Evolutionary conservation across 2,329 filamentous ascomycete species (phyloP).

Genomic region (Boeremia lycopersici): DNA sequence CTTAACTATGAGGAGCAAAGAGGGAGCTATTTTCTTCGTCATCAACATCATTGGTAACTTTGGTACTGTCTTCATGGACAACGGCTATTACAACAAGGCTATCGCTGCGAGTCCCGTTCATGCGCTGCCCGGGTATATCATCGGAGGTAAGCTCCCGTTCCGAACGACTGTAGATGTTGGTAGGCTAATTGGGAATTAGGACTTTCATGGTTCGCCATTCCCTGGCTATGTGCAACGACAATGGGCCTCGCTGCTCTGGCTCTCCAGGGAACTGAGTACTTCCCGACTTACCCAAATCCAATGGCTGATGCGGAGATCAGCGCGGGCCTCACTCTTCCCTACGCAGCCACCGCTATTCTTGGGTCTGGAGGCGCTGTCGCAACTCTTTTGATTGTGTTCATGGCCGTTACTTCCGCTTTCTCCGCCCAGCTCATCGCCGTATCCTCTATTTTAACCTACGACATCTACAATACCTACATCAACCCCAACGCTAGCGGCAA

Average conservation of each 20-base stretch:
- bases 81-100: slow-evolving; percentile 85
- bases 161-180: not conserved
- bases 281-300: slow-evolving; percentile 50
- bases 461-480: slow-evolving; percentile 86
- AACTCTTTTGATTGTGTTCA: slow-evolving; percentile 52
- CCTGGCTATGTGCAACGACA: slow-evolving; percentile 56
- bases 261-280: slow-evolving; percentile 48
- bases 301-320: slow-evolving; percentile 35
- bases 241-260: slow-evolving; percentile 54
- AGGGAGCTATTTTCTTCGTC: slow-evolving; percentile 87
- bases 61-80: slow-evolving; percentile 82
- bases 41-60: slow-evolving; percentile 90
- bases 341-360: slow-evolving; percentile 39
- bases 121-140: slow-evolving; percentile 72
- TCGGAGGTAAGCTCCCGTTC: slow-evolving; percentile 27
- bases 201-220: slow-evolving; percentile 55
- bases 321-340: slow-evolving; percentile 40
- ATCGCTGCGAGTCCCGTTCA: slow-evolving; percentile 86
- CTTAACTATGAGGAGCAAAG: slow-evolving; percentile 81
- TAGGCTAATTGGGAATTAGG: slow-evolving; percentile 34
- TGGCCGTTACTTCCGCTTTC: slow-evolving; percentile 55
- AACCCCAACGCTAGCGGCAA: slow-evolving; percentile 76
- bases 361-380: slow-evolving; percentile 41
- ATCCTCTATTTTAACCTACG: slow-evolving; percentile 85
- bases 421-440: slow-evolving; percentile 64